Evolutionary conservation across 768 basidiomycete genomes (phyloP).

Genomic region (Rhizopogon rudus): DNA sequence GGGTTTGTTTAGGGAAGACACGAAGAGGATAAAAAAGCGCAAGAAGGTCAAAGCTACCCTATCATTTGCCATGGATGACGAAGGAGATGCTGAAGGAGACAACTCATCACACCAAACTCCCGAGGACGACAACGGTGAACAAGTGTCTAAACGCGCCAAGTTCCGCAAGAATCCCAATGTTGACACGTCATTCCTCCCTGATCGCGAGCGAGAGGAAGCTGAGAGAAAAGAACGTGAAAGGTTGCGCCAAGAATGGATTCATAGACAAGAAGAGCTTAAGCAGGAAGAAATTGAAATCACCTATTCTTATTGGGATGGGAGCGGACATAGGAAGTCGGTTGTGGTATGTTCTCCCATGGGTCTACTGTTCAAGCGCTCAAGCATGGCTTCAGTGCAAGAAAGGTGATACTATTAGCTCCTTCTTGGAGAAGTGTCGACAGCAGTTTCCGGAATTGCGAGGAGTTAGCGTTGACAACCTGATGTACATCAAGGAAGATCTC

Average conservation of each 20-base stretch:
- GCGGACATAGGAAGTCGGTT: conserved; percentile 91
- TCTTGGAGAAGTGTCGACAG: conserved; percentile 88
- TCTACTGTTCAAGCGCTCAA: neutral
- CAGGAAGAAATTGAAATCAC: conserved; percentile 81
- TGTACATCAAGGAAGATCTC: conserved; percentile 99
- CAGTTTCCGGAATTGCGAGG: conserved; percentile 92
- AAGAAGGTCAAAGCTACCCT: conserved; percentile 90
- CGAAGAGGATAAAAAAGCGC: conserved; percentile 85
- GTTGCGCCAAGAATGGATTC: conserved; percentile 85
- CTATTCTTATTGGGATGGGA: conserved; percentile 98
- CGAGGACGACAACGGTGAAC: conserved; percentile 37
- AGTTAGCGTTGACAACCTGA: conserved; percentile 90
- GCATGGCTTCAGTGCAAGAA: conserved; percentile 79
- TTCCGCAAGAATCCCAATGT: conserved; percentile 94
- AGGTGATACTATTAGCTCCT: conserved; percentile 81
- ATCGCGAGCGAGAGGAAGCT: conserved; percentile 92
- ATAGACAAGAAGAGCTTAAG: conserved; percentile 63
- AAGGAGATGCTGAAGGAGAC: conserved; percentile 39
- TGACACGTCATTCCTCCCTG: conserved; percentile 97
- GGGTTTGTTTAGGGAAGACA: conserved; percentile 82
- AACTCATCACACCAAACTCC: conserved; percentile 34
- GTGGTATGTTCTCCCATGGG: conserved; percentile 48
- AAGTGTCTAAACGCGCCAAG: conserved; percentile 64
- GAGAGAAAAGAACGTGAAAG: conserved; percentile 88
- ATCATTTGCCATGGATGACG: conserved; percentile 89